Evolutionary conservation across 1,284 basidiomycete species (phyloP).

Genomic region (Ceratobasidium papillatum): DNA sequence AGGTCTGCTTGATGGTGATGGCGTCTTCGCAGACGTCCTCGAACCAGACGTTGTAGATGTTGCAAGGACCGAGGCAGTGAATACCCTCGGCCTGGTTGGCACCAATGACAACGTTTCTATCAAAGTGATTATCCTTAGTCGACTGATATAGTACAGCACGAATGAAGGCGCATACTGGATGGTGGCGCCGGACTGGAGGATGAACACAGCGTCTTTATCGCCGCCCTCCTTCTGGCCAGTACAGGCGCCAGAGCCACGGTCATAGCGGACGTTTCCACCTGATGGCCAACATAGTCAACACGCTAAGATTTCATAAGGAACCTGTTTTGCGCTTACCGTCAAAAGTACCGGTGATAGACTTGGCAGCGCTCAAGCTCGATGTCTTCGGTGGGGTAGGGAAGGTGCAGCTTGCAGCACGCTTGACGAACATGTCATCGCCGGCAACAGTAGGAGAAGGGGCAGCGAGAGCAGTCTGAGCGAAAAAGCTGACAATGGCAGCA

Average conservation of each 20-base stretch:
- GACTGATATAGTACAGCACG: not conserved
- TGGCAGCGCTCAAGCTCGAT: constrained; percentile 53
- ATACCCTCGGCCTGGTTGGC: constrained; percentile 57
- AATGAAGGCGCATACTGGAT: constrained; percentile 42
- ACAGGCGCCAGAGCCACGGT: constrained; percentile 38
- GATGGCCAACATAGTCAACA: not conserved
- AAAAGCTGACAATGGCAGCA: constrained; percentile 15
- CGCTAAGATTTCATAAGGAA: not conserved
- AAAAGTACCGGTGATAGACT: constrained; percentile 54
- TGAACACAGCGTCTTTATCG: constrained; percentile 41
- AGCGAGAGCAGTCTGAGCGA: constrained; percentile 24
- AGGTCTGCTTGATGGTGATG: constrained; percentile 44
- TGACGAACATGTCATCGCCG: not conserved
- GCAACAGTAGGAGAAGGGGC: constrained; percentile 18
- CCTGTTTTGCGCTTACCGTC: constrained; percentile 43
- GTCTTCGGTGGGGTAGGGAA: constrained; percentile 56
- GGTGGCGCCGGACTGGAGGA: constrained; percentile 53
- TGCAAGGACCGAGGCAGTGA: constrained; percentile 57
- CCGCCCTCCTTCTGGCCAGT: constrained; percentile 38
- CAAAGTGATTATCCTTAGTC: not conserved
- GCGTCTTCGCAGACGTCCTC: constrained; percentile 45
- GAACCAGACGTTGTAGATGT: constrained; percentile 50
- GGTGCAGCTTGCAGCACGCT: constrained; percentile 48
- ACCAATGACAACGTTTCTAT: constrained; percentile 55
- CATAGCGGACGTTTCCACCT: constrained; percentile 40